Conservation (phyloP, 1,284 basidiomycete genomes). For the Tilletia setariae region DNA sequence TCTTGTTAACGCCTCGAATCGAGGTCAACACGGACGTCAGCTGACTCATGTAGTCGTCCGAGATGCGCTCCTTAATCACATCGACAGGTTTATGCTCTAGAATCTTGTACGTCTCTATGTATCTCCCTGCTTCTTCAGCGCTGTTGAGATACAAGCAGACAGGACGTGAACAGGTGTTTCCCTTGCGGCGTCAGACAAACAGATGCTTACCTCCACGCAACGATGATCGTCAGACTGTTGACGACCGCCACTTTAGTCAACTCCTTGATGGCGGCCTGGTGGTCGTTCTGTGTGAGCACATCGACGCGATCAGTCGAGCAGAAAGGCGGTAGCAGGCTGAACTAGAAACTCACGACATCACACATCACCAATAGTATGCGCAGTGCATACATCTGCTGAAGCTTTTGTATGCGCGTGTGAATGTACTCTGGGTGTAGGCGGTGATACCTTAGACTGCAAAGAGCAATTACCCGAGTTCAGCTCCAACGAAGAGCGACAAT, state of each 20-base stretch:
- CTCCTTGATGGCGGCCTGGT: slow-evolving; percentile 83
- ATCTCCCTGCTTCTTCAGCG: slow-evolving; percentile 81
- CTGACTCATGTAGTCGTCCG: slow-evolving; percentile 79
- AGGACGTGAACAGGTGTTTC: not conserved
- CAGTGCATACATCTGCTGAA: slow-evolving; percentile 76
- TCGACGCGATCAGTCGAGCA: not conserved
- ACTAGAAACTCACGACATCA: slow-evolving; percentile 71
- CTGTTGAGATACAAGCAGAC: slow-evolving; percentile 56
- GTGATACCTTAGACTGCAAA: slow-evolving; percentile 81
- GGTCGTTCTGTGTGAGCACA: slow-evolving; percentile 67
- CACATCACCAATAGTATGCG: slow-evolving; percentile 85
- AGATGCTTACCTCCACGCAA: slow-evolving; percentile 78
- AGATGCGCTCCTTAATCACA: slow-evolving; percentile 85
- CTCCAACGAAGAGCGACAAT: not conserved
- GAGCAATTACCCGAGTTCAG: not conserved
- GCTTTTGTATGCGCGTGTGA: slow-evolving; percentile 79
- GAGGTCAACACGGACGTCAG: slow-evolving; percentile 81
- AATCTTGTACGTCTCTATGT: slow-evolving; percentile 84
- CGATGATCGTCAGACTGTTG: slow-evolving; percentile 86
- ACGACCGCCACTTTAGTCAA: slow-evolving; percentile 76
- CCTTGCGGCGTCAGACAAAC: not conserved
- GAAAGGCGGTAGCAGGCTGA: not conserved
- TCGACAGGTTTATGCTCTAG: slow-evolving; percentile 92
- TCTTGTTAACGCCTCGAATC: slow-evolving; percentile 93
- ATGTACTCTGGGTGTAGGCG: slow-evolving; percentile 97